Evolutionary conservation across 192 early-diverging fungal species (phyloP).

Genomic region (Chytriomyces hyalinus): DNA sequence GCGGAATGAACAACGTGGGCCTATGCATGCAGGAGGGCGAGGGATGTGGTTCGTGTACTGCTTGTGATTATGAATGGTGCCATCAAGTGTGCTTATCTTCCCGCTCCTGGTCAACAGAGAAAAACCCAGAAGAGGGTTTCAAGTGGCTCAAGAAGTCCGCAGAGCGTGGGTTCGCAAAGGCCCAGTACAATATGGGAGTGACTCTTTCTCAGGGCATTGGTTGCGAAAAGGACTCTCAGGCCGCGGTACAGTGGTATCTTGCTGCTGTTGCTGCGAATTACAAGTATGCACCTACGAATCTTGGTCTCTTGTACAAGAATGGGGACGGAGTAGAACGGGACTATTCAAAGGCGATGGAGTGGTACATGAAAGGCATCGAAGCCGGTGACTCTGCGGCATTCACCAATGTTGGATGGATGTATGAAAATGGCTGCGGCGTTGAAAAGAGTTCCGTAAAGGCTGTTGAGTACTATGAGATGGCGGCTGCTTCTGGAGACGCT

Average conservation of each 20-base stretch:
- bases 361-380: constrained; percentile 40
- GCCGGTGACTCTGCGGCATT: constrained; percentile 36
- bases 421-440: constrained; percentile 58
- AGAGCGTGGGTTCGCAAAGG: neutral
- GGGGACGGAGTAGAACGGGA: constrained; percentile 25
- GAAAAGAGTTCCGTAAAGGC: constrained; percentile 3
- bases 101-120: too few species aligned
- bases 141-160: neutral
- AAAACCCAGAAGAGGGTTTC: neutral
- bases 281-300: neutral
- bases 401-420: constrained; percentile 65
- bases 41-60: neutral
- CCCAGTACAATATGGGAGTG: neutral
- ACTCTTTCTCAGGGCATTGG: neutral
- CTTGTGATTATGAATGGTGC: neutral
- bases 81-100: too few species aligned
- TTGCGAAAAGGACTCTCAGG: neutral
- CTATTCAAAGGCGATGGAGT: constrained; percentile 25
- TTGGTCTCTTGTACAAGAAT: constrained; percentile 17
- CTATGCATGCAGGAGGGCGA: neutral
- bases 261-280: neutral
- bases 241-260: neutral
- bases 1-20: neutral
- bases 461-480: constrained; percentile 28
- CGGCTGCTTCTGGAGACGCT: constrained; percentile 22